Percentiles rank a stretch among this genome's conserved stretches.
phyloP scores from a whole-genome alignment of 805 yeast species.

The Scheffersomyces amazonensis region DNA sequence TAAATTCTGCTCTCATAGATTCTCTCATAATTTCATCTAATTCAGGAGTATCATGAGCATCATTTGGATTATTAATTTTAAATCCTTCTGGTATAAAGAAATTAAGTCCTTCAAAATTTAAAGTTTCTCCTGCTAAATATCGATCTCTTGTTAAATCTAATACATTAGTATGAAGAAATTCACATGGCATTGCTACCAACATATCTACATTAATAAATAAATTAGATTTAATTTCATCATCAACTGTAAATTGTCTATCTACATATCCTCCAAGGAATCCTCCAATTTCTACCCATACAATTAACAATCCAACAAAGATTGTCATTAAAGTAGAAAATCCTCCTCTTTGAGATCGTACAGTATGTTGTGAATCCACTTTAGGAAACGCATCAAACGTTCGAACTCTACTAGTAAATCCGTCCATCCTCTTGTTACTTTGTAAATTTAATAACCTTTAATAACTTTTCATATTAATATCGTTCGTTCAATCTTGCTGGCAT shows the following conservation, averaged over 20 bases:
- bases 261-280: conserved; percentile 79
- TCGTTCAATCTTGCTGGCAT: too few relatives aligned
- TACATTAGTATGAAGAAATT: conserved; percentile 68
- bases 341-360: conserved; percentile 74
- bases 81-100: conserved; percentile 55
- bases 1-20: conserved; percentile 64
- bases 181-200: conserved; percentile 82
- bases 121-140: conserved; percentile 70
- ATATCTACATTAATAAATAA: conserved; percentile 76
- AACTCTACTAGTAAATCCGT: conserved; percentile 35
- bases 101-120: conserved; percentile 64
- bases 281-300: conserved; percentile 84
- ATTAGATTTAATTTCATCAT: conserved; percentile 51
- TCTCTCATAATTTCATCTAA: conserved; percentile 65
- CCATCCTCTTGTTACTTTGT: too few relatives aligned
- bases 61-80: conserved; percentile 42
- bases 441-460: too few relatives aligned
- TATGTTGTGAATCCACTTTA: conserved; percentile 49
- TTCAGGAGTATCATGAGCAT: conserved; percentile 54
- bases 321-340: conserved; percentile 69
- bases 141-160: conserved; percentile 76
- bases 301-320: conserved; percentile 56
- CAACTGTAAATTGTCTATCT: conserved; percentile 77
- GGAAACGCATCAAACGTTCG: conserved; percentile 47
- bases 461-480: too few relatives aligned